Evolutionary conservation across 202 grass and related monocot genomes (phyloP).

Genomic region (Schoenoplectus tabernaemontani): DNA sequence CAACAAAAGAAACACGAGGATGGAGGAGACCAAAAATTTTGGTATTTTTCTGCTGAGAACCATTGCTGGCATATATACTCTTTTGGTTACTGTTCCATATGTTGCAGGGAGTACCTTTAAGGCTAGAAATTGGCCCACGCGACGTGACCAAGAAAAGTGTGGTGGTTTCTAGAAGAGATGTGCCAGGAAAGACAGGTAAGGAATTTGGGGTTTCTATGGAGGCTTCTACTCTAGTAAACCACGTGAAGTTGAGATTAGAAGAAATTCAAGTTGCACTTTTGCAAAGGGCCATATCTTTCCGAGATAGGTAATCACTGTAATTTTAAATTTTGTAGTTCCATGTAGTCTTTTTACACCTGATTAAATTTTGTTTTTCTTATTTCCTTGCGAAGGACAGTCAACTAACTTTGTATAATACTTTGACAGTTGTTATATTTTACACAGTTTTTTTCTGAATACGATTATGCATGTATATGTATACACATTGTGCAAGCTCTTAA

Average conservation of each 20-base stretch:
- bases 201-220: slow-evolving; percentile 95
- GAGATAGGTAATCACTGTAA: slow-evolving; percentile 58
- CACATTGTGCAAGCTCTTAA: not conserved
- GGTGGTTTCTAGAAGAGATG: slow-evolving; percentile 73
- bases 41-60: not conserved
- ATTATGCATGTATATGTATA: not conserved
- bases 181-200: slow-evolving; percentile 91
- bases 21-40: slow-evolving; percentile 1
- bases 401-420: not conserved
- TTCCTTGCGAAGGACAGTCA: not conserved
- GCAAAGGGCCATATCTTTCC: slow-evolving; percentile 74
- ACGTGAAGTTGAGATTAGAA: slow-evolving; percentile 75
- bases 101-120: slow-evolving; percentile 68
- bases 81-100: slow-evolving; percentile 26
- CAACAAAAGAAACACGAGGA: not conserved
- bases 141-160: slow-evolving; percentile 73
- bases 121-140: slow-evolving; percentile 80
- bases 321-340: not conserved
- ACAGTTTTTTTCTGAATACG: not conserved
- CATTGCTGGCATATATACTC: slow-evolving; percentile 8
- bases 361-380: not conserved
- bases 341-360: not conserved
- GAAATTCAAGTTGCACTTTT: slow-evolving; percentile 85
- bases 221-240: slow-evolving; percentile 45
- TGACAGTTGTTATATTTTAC: not conserved